A percentile compares a stretch with the other conserved stretches of the same genome.
Conservation (phyloP, 345 rosid species). For the Eucalyptus pauciflora region DNA sequence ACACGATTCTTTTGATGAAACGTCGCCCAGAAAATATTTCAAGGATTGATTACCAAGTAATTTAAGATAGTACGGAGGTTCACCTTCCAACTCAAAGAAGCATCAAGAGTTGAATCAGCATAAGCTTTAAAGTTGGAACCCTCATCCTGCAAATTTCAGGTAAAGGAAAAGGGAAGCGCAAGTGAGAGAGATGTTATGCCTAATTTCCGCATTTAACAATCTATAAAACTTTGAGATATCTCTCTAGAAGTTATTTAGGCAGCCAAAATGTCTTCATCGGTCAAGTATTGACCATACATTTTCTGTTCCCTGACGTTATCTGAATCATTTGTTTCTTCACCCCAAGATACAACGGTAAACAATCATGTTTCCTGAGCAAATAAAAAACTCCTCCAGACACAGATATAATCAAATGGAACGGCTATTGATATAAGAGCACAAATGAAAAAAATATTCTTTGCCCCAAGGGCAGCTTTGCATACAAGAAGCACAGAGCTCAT, state of each 20-base stretch:
- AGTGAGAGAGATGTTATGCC: neutral
- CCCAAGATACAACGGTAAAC: neutral
- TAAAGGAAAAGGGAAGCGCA: neutral
- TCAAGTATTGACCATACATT: neutral
- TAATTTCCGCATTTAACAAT: neutral
- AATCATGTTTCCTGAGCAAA: neutral
- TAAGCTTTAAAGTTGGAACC: constrained; percentile 54
- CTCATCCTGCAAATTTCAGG: constrained; percentile 16
- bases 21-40: neutral
- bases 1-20: neutral
- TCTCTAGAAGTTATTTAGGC: neutral
- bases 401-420: neutral
- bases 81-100: constrained; percentile 82
- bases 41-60: neutral
- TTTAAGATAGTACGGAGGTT: neutral
- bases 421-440: neutral
- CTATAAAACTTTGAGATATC: neutral
- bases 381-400: neutral
- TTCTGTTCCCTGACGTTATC: neutral
- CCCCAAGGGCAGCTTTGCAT: neutral
- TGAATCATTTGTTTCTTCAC: neutral
- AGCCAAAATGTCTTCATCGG: neutral
- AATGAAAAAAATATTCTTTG: neutral
- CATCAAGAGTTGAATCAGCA: constrained; percentile 32
- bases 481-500: neutral